Evolutionary conservation across 2,329 filamentous ascomycete genomes (phyloP).

Genomic region (Botryotinia narcissicola): DNA sequence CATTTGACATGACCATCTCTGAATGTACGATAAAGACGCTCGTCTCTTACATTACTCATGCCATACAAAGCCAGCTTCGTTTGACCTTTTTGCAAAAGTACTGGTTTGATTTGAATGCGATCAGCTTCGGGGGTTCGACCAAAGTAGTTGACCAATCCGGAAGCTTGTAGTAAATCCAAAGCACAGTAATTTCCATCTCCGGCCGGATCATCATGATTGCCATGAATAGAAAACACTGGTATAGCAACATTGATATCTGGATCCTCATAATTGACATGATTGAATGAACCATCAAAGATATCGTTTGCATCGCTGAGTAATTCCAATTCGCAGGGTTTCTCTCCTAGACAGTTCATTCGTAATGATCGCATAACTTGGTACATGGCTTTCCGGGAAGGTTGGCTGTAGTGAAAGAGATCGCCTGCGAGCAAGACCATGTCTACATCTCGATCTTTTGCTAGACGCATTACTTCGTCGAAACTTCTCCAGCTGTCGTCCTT

Average conservation of each 20-base stretch:
- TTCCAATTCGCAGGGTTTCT: constrained; percentile 93
- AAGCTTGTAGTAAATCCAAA: constrained; percentile 85
- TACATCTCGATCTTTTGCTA: constrained; percentile 81
- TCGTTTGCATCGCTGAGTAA: constrained; percentile 91
- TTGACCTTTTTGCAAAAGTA: constrained; percentile 86
- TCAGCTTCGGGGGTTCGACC: constrained; percentile 88
- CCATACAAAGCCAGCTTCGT: constrained; percentile 94
- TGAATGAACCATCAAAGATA: constrained; percentile 84
- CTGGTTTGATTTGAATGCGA: constrained; percentile 87
- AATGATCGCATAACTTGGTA: constrained; percentile 96
- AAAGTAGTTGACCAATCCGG: constrained; percentile 93
- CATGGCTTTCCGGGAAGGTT: constrained; percentile 91
- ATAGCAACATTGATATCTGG: constrained; percentile 96
- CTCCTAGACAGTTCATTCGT: constrained; percentile 88
- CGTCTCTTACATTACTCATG: constrained; percentile 92
- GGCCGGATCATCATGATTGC: constrained; percentile 97
- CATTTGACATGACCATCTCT: constrained; percentile 91
- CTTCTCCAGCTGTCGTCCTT: constrained; percentile 96
- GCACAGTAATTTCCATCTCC: constrained; percentile 91
- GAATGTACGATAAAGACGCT: constrained; percentile 91
- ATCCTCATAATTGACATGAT: constrained; percentile 97
- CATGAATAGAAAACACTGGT: constrained; percentile 96
- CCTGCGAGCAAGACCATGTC: constrained; percentile 96
- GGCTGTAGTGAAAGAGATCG: constrained; percentile 97
- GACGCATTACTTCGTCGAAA: constrained; percentile 91